These are phyloP conservation scores for Ramaria rubella DNA, from an alignment of 768 basidiomycete species.

Conservation along the genomic window DNA sequence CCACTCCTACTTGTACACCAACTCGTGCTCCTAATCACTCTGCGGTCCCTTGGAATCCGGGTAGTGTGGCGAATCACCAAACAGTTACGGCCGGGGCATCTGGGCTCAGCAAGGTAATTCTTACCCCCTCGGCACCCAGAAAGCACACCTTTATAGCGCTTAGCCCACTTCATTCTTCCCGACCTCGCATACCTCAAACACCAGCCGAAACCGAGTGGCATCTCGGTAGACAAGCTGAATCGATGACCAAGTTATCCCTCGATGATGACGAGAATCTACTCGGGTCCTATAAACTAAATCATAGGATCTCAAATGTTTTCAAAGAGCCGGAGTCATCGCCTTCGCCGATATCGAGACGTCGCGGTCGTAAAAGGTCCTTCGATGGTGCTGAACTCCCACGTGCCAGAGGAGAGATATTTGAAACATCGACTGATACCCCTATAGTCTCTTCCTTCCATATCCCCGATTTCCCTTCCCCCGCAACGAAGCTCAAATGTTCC, in stretches of 20 bases:
- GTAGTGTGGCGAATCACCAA: background rate
- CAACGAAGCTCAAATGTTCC: conserved; percentile 39
- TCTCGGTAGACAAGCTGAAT: conserved; percentile 52
- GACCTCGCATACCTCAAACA: conserved; percentile 41
- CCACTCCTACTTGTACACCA: background rate
- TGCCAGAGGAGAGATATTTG: conserved; percentile 24
- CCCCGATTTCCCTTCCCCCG: conserved; percentile 24
- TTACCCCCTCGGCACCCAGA: background rate
- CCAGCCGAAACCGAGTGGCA: conserved; percentile 48
- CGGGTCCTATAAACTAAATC: background rate
- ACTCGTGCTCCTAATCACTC: background rate
- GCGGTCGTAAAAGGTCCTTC: conserved; percentile 46
- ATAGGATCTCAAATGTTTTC: background rate
- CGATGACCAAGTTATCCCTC: conserved; percentile 55
- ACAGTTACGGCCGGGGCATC: background rate
- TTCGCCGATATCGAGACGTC: conserved; percentile 31
- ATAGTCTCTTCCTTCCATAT: conserved; percentile 21
- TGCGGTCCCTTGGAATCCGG: background rate
- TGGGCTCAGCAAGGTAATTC: background rate
- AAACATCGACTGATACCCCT: conserved; percentile 25
- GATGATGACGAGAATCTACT: conserved; percentile 31
- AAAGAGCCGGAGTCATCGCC: conserved; percentile 5
- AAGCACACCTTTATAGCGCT: conserved; percentile 40
- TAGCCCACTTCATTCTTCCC: conserved; percentile 48
- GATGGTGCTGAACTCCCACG: conserved; percentile 45